Conservation (phyloP, 768 basidiomycete species). For the Auriscalpium orientale region DNA sequence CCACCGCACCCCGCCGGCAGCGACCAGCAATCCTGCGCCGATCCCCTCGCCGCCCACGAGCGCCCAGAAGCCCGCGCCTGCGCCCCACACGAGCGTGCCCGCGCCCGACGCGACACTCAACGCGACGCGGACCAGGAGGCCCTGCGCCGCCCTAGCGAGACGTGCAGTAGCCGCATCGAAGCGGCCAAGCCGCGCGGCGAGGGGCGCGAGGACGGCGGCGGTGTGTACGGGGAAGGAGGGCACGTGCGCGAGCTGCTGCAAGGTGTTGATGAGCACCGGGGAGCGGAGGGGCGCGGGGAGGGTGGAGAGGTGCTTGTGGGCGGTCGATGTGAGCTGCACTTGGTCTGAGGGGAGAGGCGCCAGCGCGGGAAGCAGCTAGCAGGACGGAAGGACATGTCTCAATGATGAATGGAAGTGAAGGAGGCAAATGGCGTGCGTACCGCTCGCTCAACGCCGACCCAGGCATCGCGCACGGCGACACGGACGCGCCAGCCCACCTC, state of each 20-base stretch:
- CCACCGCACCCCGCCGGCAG: constrained; percentile 15
- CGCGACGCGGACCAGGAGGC: constrained; percentile 10
- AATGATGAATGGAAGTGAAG: neutral
- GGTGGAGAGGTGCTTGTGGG: neutral
- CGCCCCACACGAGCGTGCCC: constrained; percentile 15
- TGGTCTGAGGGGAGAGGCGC: constrained; percentile 6
- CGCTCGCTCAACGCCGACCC: constrained; percentile 3
- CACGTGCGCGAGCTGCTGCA: constrained; percentile 11
- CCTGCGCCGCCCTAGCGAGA: constrained; percentile 21
- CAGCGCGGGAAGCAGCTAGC: constrained; percentile 4
- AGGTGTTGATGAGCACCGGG: constrained; percentile 14
- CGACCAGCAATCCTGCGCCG: constrained; percentile 16
- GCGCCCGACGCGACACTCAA: constrained; percentile 11
- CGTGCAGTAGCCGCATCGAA: constrained; percentile 4
- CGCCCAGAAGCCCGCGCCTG: neutral
- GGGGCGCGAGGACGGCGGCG: constrained; percentile 8
- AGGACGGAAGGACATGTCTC: neutral
- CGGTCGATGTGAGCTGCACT: neutral
- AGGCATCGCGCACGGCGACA: constrained; percentile 3
- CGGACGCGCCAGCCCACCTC: constrained; percentile 12
- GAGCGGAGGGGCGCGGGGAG: constrained; percentile 12
- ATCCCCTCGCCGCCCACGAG: constrained; percentile 2
- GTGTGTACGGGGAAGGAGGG: constrained; percentile 10
- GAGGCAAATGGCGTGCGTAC: neutral
- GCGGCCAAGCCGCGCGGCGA: constrained; percentile 11